phyloP scores from a whole-genome alignment of 345 rosid species.

The Brassica rapa region DNA sequence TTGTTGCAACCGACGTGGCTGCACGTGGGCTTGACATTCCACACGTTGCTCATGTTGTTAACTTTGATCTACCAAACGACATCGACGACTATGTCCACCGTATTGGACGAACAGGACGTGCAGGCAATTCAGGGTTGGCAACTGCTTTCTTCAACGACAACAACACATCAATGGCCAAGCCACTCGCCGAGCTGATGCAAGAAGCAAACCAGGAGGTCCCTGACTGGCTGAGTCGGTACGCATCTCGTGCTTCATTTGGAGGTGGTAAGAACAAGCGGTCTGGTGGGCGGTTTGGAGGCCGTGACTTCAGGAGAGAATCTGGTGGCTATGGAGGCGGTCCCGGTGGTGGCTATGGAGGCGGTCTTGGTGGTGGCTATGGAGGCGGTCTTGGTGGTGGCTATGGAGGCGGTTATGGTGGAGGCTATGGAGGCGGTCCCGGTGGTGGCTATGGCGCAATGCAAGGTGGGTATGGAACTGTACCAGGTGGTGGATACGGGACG shows the following conservation, averaged over 20 bases:
- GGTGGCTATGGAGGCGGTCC: slow-evolving; percentile 51
- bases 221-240: slow-evolving; percentile 80
- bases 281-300: slow-evolving; percentile 89
- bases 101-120: slow-evolving; percentile 96
- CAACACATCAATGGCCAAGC: slow-evolving; percentile 71
- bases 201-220: slow-evolving; percentile 98
- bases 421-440: slow-evolving; percentile 40
- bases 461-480: slow-evolving; percentile 54
- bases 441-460: slow-evolving; percentile 33
- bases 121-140: slow-evolving; percentile 90
- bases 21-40: slow-evolving; percentile 92
- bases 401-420: slow-evolving; percentile 38
- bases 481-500: slow-evolving; percentile 44
- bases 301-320: slow-evolving; percentile 81
- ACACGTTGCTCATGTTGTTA: slow-evolving; percentile 92
- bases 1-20: slow-evolving; percentile 96
- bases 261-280: slow-evolving; percentile 66
- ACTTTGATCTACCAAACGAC: slow-evolving; percentile 97
- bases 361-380: slow-evolving; percentile 72
- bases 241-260: slow-evolving; percentile 64
- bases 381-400: slow-evolving; percentile 42
- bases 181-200: slow-evolving; percentile 86
- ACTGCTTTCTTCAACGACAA: slow-evolving; percentile 94
- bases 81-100: slow-evolving; percentile 98
- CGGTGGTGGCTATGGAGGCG: slow-evolving; percentile 62